Conservation (phyloP, 2,329 filamentous ascomycete species). For the Capronia americana region DNA sequence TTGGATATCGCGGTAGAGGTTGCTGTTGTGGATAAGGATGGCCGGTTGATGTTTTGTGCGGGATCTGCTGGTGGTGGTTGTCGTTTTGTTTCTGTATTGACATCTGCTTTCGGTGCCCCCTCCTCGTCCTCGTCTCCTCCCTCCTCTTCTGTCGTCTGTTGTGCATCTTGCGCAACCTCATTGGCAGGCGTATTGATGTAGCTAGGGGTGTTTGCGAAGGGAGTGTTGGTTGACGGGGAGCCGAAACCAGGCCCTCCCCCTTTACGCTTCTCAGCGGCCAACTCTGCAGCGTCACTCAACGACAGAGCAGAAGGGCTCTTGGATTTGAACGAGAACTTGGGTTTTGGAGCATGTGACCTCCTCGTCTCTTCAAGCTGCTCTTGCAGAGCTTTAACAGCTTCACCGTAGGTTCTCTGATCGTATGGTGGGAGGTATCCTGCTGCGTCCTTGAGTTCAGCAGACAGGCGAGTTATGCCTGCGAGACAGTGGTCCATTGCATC, state of each 20-base stretch:
- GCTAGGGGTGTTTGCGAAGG: constrained; percentile 40
- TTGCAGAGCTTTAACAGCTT: constrained; percentile 79
- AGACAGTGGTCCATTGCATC: constrained; percentile 83
- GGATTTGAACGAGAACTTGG: constrained; percentile 82
- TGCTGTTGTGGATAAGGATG: constrained; percentile 67
- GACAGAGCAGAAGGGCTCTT: constrained; percentile 63
- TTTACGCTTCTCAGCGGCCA: constrained; percentile 57
- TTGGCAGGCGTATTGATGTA: constrained; percentile 32
- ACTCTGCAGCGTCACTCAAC: constrained; percentile 61
- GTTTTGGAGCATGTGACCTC: constrained; percentile 71
- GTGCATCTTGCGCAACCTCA: constrained; percentile 41
- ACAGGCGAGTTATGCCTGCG: constrained; percentile 77
- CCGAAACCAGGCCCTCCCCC: constrained; percentile 50
- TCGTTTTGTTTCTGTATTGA: constrained; percentile 10
- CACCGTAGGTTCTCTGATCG: constrained; percentile 83
- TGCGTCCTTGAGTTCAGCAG: constrained; percentile 83
- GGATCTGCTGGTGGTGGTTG: constrained; percentile 32
- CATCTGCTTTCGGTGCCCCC: background rate
- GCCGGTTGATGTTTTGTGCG: constrained; percentile 50
- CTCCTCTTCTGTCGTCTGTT: constrained; percentile 44
- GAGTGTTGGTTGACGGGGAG: constrained; percentile 49
- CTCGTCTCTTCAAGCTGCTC: constrained; percentile 77
- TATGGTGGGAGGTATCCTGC: constrained; percentile 83
- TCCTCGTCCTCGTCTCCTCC: constrained; percentile 30
- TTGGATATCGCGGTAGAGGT: constrained; percentile 68